Conservation (phyloP, 2,329 filamentous ascomycete genomes). For the Onygenales sp. region DNA sequence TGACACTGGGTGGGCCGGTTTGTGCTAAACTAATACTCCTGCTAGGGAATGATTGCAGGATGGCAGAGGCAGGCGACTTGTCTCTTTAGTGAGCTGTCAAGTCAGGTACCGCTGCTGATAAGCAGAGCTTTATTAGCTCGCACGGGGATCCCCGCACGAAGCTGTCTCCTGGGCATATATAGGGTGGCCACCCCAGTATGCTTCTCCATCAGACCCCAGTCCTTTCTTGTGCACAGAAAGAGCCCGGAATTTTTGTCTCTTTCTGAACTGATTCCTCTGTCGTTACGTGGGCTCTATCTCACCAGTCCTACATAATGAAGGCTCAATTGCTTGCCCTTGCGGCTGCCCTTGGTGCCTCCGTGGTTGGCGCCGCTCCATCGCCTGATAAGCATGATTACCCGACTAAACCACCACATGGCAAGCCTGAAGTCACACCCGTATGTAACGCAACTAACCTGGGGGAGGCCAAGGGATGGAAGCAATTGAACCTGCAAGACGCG, state of each 20-base stretch:
- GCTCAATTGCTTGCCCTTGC: constrained; percentile 7
- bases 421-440: constrained; percentile 1
- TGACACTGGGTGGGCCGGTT: neutral
- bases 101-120: neutral
- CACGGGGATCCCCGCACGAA: neutral
- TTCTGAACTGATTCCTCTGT: too few species aligned
- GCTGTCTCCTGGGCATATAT: neutral
- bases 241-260: neutral
- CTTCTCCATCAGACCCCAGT: neutral
- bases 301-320: constrained; percentile 7
- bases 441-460: neutral
- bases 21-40: neutral
- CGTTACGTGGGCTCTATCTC: neutral
- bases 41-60: neutral
- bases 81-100: neutral
- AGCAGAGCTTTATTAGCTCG: neutral
- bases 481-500: too few species aligned
- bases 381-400: neutral
- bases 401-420: neutral
- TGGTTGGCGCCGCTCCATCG: neutral
- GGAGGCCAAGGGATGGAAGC: neutral
- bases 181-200: neutral
- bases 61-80: neutral
- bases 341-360: constrained; percentile 8
- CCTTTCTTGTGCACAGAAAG: neutral